Base-by-base conservation (phyloP, 2,329 filamentous ascomycete species). In the Gaeumannomyces tritici region DNA sequence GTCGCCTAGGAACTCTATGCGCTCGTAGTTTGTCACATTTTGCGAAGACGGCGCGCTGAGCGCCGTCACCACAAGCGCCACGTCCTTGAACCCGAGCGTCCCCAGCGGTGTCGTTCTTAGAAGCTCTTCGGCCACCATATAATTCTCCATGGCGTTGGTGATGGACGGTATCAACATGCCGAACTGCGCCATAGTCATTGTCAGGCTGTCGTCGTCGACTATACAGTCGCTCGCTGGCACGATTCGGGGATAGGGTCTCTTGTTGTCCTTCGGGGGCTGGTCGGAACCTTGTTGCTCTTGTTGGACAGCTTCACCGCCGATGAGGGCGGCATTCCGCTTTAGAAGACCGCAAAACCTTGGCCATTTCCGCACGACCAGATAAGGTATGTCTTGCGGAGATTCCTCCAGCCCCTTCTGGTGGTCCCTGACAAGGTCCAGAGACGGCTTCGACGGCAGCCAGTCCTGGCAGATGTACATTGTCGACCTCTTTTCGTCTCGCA, bases 1-100 rank as follows among this genome's bases (percentile, higher is more conserved):
- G 69, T 98, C 93, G 0, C 95, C 95, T 0, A 97, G 76, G 67
- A 96, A 96, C 71, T 98, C 95, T 0, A 96, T 77, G 3, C 89
- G 80, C 68, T 98, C 89, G 70, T 97, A 97, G 66, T 96, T 83
- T 0, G 79, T 80, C 1, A 76, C 72, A 59, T 87, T 85, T 2
- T 73, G 70, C 0, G 90, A 85, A 1, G 79, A 79, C 0, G 87
- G 83, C 0, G 90, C 79, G 60, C 83, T 89, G 60, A 96, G 87
- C 1, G 93, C 91, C 12, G 84, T 86, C 1, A 86, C 71, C 0
- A 96, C 70, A 42, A 89, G 75, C 0, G 76, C 73, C 3, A 84
- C 66, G 65, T 89, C 73, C 0, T 72, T 72, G 47, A 93, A 81
- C 0, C 71, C 69, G 1, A 91, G 73, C 1, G 76, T 71, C 18